phyloP scores from a whole-genome alignment of 306 rosid genomes.

The Senna tora region DNA sequence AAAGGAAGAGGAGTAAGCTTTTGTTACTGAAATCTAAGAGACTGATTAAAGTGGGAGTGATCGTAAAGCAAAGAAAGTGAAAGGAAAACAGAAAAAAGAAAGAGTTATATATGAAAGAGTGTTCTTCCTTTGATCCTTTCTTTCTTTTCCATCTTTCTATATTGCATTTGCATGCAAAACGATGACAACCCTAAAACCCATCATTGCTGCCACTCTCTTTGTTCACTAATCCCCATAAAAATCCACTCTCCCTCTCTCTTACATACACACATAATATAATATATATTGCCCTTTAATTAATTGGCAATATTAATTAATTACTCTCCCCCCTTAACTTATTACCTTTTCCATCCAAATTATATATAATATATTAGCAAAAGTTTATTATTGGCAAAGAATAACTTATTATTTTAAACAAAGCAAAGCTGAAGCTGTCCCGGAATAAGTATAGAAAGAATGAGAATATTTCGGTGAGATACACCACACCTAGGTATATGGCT shows the following conservation, averaged over 20 bases:
- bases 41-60: conserved; percentile 64
- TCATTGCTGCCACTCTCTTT: conserved; percentile 76
- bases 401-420: neutral
- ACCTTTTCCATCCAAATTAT: neutral
- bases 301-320: neutral
- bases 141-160: conserved; percentile 43
- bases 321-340: too few species aligned
- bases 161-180: conserved; percentile 58
- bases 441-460: conserved; percentile 35
- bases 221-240: conserved; percentile 75
- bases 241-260: conserved; percentile 38
- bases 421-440: conserved; percentile 30
- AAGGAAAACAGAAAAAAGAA: conserved; percentile 38
- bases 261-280: neutral
- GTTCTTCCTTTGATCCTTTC: conserved; percentile 43
- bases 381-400: too few species aligned
- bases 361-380: neutral
- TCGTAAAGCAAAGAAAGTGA: conserved; percentile 62
- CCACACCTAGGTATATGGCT: conserved; percentile 19
- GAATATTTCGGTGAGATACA: conserved; percentile 38
- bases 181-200: conserved; percentile 61
- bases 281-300: too few species aligned
- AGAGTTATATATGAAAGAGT: conserved; percentile 47
- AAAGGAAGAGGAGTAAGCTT: conserved; percentile 43
- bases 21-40: conserved; percentile 83